These are phyloP conservation scores for Russula foetens DNA, from an alignment of 768 basidiomycete genomes.

Conservation along the genomic window DNA sequence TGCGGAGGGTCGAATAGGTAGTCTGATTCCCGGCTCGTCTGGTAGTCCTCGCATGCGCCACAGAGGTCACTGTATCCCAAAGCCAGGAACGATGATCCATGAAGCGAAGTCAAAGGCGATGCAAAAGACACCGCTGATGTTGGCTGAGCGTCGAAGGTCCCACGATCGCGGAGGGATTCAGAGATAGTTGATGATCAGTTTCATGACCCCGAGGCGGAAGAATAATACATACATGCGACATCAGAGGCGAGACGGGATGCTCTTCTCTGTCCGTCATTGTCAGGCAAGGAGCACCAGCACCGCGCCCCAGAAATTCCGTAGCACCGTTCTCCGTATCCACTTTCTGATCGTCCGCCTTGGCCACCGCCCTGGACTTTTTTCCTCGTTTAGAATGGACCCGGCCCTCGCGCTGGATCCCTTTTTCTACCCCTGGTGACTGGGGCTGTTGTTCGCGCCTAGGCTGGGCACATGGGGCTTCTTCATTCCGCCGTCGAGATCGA, in stretches of 20 bases:
- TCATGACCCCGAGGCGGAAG: too few relatives aligned
- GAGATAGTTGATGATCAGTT: too few relatives aligned
- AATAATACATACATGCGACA: neutral
- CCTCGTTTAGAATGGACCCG: too few relatives aligned
- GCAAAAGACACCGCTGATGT: neutral
- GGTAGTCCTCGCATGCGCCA: neutral
- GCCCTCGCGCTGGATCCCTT: neutral
- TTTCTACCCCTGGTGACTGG: neutral
- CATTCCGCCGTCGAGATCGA: neutral
- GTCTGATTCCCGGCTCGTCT: neutral
- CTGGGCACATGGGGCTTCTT: neutral
- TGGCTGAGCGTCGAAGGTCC: neutral
- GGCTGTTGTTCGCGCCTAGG: neutral
- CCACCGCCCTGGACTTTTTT: neutral
- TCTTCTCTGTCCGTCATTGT: neutral
- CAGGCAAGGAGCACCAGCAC: neutral
- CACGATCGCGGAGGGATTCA: neutral
- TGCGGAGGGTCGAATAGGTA: slow-evolving; percentile 1
- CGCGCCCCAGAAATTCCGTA: neutral
- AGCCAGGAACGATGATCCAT: neutral
- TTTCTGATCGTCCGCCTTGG: neutral
- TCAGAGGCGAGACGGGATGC: neutral
- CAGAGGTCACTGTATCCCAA: neutral
- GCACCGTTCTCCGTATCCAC: neutral
- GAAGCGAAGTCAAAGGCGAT: neutral